These are phyloP conservation scores for Steccherinum ochraceum DNA, from an alignment of 768 basidiomycete species.

Conservation along the genomic window DNA sequence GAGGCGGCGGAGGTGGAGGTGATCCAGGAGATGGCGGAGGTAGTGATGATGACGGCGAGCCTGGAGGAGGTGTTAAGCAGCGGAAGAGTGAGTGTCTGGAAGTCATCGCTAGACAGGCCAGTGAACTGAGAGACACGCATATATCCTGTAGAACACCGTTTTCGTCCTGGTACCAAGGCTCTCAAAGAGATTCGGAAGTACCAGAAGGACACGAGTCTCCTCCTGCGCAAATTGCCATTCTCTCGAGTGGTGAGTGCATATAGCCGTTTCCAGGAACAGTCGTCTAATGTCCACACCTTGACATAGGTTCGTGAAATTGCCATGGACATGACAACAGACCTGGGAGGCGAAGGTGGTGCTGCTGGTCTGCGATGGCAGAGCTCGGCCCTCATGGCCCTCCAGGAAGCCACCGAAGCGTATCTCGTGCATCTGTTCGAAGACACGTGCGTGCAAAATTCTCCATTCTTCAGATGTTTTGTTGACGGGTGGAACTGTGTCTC, in stretches of 20 bases:
- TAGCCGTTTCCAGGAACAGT: neutral
- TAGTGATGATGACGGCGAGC: conserved; percentile 2
- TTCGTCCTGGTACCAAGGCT: conserved; percentile 85
- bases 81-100: neutral
- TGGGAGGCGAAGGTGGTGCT: conserved; percentile 46
- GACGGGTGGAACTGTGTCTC: neutral
- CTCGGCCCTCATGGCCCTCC: conserved; percentile 87
- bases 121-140: no score
- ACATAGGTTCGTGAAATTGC: conserved; percentile 92
- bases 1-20: conserved; percentile 12
- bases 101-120: no score
- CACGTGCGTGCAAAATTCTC: conserved; percentile 66
- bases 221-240: conserved; percentile 86
- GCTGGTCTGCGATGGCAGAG: conserved; percentile 88
- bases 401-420: conserved; percentile 95
- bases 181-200: conserved; percentile 91
- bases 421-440: conserved; percentile 97
- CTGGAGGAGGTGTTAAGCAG: no score
- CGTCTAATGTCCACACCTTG: neutral
- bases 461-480: conserved; percentile 1
- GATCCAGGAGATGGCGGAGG: conserved; percentile 14
- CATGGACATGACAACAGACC: conserved; percentile 78
- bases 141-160: conserved; percentile 51
- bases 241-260: conserved; percentile 71
- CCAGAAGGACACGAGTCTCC: conserved; percentile 86